Conservation (phyloP, 306 rosid genomes). For the Fagus crenata region DNA sequence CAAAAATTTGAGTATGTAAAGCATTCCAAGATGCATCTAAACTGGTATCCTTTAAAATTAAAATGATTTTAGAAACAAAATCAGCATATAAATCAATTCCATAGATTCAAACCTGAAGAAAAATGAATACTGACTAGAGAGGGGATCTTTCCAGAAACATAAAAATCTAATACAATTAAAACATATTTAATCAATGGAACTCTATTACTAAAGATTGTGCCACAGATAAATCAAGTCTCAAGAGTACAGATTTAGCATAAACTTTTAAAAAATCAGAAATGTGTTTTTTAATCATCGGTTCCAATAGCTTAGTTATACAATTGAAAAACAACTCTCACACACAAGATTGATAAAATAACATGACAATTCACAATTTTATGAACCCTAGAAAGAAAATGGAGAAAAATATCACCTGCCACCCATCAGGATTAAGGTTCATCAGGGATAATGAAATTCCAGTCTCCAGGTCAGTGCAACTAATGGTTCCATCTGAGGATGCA, state of each 20-base stretch:
- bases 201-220: not conserved
- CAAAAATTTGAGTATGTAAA: not conserved
- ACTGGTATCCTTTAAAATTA: not conserved
- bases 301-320: not conserved
- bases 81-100: not conserved
- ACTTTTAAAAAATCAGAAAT: not conserved
- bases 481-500: conserved; percentile 92
- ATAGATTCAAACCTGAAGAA: not conserved
- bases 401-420: conserved; percentile 71
- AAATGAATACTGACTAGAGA: not conserved
- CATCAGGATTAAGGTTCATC: conserved; percentile 78
- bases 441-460: conserved; percentile 71
- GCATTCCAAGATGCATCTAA: not conserved
- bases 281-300: not conserved
- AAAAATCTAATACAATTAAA: not conserved
- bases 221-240: not conserved
- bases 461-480: conserved; percentile 75
- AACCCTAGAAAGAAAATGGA: conserved; percentile 1
- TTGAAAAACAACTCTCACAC: conserved; percentile 4
- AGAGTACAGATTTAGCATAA: not conserved
- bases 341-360: conserved; percentile 1
- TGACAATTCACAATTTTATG: not conserved
- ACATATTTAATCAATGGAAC: not conserved
- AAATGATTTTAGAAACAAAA: not conserved
- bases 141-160: not conserved